Conservation (phyloP, 73 alveolate genomes). For the Tetrahymena thermophila region DNA sequence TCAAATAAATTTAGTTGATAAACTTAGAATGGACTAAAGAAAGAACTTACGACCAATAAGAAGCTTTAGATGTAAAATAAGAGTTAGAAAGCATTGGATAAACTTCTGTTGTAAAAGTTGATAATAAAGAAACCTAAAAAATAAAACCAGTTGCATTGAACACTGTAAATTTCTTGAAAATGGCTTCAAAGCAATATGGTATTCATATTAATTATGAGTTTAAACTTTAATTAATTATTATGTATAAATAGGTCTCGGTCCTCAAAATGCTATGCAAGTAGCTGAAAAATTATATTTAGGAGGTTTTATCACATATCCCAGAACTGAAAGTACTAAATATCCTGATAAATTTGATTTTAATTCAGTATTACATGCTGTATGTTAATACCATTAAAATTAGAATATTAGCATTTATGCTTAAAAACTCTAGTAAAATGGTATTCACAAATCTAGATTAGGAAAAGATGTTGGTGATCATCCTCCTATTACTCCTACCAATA, state of each 20-base stretch:
- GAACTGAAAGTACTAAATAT: slow-evolving; percentile 98
- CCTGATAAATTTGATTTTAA: slow-evolving; percentile 83
- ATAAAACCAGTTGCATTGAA: slow-evolving; percentile 90
- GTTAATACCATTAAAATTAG: slow-evolving; percentile 3
- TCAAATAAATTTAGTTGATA: neutral
- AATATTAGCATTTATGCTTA: neutral
- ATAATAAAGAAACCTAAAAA: slow-evolving; percentile 47
- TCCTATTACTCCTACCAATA: slow-evolving; percentile 99
- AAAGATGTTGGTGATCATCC: slow-evolving; percentile 99
- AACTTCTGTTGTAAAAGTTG: slow-evolving; percentile 47
- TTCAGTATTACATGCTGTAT: slow-evolving; percentile 61
- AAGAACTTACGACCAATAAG: slow-evolving; percentile 45
- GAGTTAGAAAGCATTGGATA: neutral
- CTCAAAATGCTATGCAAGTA: slow-evolving; percentile 91
- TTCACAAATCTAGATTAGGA: slow-evolving; percentile 78
- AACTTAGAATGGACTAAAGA: slow-evolving; percentile 48
- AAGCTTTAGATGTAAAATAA: slow-evolving; percentile 1
- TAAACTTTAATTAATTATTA: neutral
- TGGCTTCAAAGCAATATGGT: slow-evolving; percentile 69
- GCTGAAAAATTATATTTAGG: slow-evolving; percentile 98
- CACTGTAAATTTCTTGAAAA: slow-evolving; percentile 90
- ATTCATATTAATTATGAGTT: neutral
- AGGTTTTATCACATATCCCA: slow-evolving; percentile 98
- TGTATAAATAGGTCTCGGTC: slow-evolving; percentile 72
- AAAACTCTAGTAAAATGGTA: neutral